phyloP scores from a whole-genome alignment of 139 green algal genomes.

The Yamagishiella unicocca region DNA sequence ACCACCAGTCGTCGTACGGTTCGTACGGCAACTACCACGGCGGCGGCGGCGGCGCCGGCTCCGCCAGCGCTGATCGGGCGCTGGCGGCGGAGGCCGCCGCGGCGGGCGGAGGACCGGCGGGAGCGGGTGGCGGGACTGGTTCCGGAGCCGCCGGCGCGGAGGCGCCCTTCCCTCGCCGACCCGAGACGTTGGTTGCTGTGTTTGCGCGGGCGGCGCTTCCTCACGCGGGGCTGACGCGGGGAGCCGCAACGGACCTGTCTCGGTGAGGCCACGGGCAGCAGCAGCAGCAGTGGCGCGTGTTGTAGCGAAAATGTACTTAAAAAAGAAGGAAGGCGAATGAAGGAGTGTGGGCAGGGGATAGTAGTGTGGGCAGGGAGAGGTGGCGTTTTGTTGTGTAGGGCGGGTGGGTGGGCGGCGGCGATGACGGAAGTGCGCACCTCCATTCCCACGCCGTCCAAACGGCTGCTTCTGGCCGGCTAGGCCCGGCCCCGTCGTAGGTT shows the following conservation, averaged over 20 bases:
- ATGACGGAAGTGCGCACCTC: too few species aligned
- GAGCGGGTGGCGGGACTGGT: background rate
- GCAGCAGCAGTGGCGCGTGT: too few species aligned
- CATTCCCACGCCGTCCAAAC: too few species aligned
- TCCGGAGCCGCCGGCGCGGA: background rate
- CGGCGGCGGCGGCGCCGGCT: background rate
- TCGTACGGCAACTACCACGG: conserved; percentile 23
- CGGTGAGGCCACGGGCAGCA: too few species aligned
- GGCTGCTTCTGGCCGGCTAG: too few species aligned
- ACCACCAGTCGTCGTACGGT: background rate
- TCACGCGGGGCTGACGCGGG: conserved; percentile 51
- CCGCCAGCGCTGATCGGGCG: background rate
- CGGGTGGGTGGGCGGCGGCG: too few species aligned
- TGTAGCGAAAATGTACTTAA: too few species aligned
- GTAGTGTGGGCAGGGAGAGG: too few species aligned
- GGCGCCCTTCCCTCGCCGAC: conserved; percentile 41
- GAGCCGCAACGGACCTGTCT: conserved; percentile 38
- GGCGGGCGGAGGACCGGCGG: background rate
- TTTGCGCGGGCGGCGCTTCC: conserved; percentile 71
- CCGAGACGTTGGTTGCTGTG: conserved; percentile 68
- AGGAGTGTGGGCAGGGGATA: too few species aligned
- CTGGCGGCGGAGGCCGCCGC: background rate
- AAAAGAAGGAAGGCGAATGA: too few species aligned
- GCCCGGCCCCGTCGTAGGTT: too few species aligned
- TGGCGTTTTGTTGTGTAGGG: too few species aligned